Conservation (phyloP, 2,329 filamentous ascomycete species). For the Sclerotinia minor region DNA sequence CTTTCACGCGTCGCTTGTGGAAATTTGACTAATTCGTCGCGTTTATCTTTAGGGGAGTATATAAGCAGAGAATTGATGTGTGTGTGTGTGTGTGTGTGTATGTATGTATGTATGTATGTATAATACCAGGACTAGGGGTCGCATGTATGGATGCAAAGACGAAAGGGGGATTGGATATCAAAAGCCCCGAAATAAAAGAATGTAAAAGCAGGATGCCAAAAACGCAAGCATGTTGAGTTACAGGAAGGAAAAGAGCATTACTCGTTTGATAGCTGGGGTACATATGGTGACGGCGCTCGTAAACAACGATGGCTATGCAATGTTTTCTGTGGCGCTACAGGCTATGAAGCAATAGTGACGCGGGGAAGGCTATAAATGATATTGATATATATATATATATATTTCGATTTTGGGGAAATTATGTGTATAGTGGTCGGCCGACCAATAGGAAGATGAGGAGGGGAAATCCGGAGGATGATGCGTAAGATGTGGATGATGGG, state of each 20-base stretch:
- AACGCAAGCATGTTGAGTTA: neutral
- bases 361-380: conserved; percentile 4
- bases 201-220: neutral
- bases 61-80: no score
- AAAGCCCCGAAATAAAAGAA: neutral
- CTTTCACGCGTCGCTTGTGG: no score
- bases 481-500: no score
- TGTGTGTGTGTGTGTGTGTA: no score
- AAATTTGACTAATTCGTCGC: no score
- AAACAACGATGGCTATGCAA: no score
- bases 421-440: neutral
- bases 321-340: neutral
- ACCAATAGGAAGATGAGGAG: conserved; percentile 3
- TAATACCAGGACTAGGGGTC: neutral
- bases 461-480: neutral
- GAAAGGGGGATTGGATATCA: neutral
- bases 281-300: no score
- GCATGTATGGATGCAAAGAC: neutral
- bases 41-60: no score
- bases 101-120: no score
- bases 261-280: no score
- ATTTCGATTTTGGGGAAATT: conserved; percentile 4
- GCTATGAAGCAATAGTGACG: neutral
- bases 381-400: neutral
- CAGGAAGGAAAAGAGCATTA: neutral